These are phyloP conservation scores for Melastoma malabathricum DNA, from an alignment of 345 rosid species.

Conservation along the genomic window DNA sequence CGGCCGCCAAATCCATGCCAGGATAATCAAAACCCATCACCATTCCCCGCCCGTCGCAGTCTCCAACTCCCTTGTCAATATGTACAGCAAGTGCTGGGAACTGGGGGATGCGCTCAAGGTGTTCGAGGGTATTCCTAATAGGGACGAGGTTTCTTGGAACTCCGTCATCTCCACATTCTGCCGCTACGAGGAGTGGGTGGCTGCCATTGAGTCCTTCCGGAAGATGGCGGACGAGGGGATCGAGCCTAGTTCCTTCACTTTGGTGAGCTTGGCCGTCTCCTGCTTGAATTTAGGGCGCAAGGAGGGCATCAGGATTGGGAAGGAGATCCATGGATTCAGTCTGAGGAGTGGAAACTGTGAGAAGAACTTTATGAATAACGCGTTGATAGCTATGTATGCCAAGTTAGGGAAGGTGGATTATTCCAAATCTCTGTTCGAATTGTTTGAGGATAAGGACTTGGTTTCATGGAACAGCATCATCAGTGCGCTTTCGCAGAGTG, in stretches of 20 bases:
- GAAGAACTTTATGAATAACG: constrained; percentile 49
- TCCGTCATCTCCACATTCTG: constrained; percentile 58
- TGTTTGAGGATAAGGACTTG: constrained; percentile 52
- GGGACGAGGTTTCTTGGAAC: constrained; percentile 89
- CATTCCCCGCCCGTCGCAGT: constrained; percentile 33
- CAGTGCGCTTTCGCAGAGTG: constrained; percentile 58
- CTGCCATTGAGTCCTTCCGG: constrained; percentile 48
- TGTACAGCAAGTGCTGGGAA: constrained; percentile 58
- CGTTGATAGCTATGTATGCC: constrained; percentile 79
- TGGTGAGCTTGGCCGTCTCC: constrained; percentile 65
- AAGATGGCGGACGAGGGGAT: constrained; percentile 38
- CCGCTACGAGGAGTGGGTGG: constrained; percentile 52
- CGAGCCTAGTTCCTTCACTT: constrained; percentile 71
- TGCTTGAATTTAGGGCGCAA: constrained; percentile 41
- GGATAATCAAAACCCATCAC: constrained; percentile 57
- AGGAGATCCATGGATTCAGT: constrained; percentile 61
- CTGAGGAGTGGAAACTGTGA: constrained; percentile 37
- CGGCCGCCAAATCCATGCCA: constrained; percentile 72
- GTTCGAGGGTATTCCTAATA: constrained; percentile 65
- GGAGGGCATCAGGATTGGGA: constrained; percentile 48
- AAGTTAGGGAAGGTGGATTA: constrained; percentile 40
- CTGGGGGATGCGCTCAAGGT: constrained; percentile 34
- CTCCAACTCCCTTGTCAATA: constrained; percentile 60
- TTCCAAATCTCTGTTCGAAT: constrained; percentile 29
- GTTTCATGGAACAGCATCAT: constrained; percentile 77